Evolutionary conservation across 352 stramenopile genomes (phyloP), one percentile per base, ranked within the genome.

Genomic region (Pythium insidiosum): DNA sequence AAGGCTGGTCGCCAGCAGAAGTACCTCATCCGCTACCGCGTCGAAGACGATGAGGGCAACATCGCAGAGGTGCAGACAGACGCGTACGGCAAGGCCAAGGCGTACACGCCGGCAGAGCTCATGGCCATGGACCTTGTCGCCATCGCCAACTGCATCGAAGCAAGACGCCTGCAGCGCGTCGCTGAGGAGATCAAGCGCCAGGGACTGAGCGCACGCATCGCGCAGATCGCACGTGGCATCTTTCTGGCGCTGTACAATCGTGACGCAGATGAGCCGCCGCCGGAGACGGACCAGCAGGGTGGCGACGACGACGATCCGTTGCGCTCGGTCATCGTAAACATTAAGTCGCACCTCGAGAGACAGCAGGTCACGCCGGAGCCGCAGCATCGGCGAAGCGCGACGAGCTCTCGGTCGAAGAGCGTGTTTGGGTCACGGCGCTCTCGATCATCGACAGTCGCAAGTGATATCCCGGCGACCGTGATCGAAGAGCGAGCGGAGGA

Each of bases 211-310:
- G 54, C 43, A 7, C 47, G 53, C 16, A 46, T 52, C 0, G 71
- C 63, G 0, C 64, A 78, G 30, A 47, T 87, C 0, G 81, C 63
- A 50, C 68, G 71, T 19, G 71, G 68, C 0, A 63, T 84, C 30
- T 87, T 84, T 49, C 37, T 83, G 16, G 71, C 63, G 0, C 34
- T 87, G 4, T 80, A 84, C 50, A 72, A 82, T 21, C 66, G 68
- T 2, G 74, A 84, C 19, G 52, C 54, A 10, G 61, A 72, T 25
- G 58, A 73, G 28, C 58, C 68, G 24, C 55, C 59, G 6, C 59
- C 67, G 0, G 37, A 64, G n/a, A 29, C 33, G 5, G 12, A 24
- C 28, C 42, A 43, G 3, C 31, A 31, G 6, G 21, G n/a, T 21
- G 37, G 43, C 2, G 41, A 51, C 11, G 45, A 56, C 11, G 47